Evolutionary conservation across 129 eudicot species (phyloP), one percentile per base, ranked within the genome.

Genomic region (Helianthus tuberosus): DNA sequence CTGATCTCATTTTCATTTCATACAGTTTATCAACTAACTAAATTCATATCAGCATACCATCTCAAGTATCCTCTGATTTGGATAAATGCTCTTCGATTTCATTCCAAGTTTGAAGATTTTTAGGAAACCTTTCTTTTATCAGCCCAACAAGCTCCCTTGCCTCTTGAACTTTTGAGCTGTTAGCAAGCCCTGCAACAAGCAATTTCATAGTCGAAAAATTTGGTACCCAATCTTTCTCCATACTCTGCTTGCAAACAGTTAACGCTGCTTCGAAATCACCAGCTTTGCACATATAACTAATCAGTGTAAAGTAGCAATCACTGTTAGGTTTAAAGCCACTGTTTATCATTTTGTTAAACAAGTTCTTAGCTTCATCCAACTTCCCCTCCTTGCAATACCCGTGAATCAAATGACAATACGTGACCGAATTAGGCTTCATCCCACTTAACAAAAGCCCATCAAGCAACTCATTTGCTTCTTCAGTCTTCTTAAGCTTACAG

Each of bases 151-250:
- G 79, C 78, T 80, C 86, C 15, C 66, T 75, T 5, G 96, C 96
- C 65, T 92, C 98, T 12, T 85, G 83, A 50, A 82, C 80, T 79
- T 77, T 89, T 3, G 74, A 79, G 46, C 76, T 58, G 54, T 86
- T 80, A 14, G 82, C 92, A 49, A 92, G 82, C 71, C 98, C 98
- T 32, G 84, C 73, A 20, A 89, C 98, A 72, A 93, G 95, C 46
- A 75, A 53, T 84, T 81, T 89, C 98, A 93, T 93, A 48, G 90
- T 87, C 11, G 87, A 52, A 68, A 82, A 70, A 80, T 79, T 84
- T 0, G 96, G 96, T 52, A 89, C 68, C 98, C 96, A 89, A n/a
- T 69, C 85, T 76, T 89, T 90, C 52, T 68, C 73, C 86, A 91
- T 83, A 75, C 89, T 69, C 54, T 83, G 85, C 80, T 85, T 89